Base-by-base conservation (phyloP, 78 protist genomes). In the Chrysochromulina parva region DNA sequence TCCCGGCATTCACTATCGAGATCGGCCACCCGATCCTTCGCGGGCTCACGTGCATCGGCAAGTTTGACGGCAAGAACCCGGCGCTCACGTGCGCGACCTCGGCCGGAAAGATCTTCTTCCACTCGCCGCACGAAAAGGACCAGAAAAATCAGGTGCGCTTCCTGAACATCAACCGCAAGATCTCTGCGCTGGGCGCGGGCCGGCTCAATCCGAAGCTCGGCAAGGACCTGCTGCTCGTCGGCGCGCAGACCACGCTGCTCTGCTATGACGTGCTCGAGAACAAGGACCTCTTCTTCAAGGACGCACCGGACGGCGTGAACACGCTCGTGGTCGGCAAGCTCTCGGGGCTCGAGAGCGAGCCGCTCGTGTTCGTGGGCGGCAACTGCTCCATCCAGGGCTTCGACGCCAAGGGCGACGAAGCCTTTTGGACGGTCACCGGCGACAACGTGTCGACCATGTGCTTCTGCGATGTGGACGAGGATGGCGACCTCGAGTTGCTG, bases 281-380 rank as follows among this genome's bases (percentile, higher is more conserved):
- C 26, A 0, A 28, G 1, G 96, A 94, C 76, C 5, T 93, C 14
- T 93, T 94, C 55, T 93, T 59, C 91, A 76, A 85, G 90, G 96
- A 94, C n/a, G 82, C 88, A 48, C 48, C 62, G 14, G 94, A 94
- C n/a, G 96, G 96, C 17, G 89, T 92, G 26, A 47, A 50, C 84
- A 0, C 67, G 7, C 1, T 85, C 1, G 20, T 24, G 19, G 26
- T 90, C 19, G 95, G 95, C 24, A 50, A 0, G 13, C 7, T 93
- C 47, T 89, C 90, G 0, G 86, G 4, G 54, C 0, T 1, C 14
- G 62, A 13, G 6, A n/a, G n/a, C n/a, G 5, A 11, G 20, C 76
- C 89, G 11, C n/a, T 90, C 62, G 93, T 85, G 16, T 0, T 93
- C 3, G 94, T 93, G 20, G 96, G 96, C 47, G 96, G 96, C 69